These are phyloP conservation scores for Neoboletus subvelutipes DNA, from an alignment of 768 basidiomycete genomes.

Conservation along the genomic window DNA sequence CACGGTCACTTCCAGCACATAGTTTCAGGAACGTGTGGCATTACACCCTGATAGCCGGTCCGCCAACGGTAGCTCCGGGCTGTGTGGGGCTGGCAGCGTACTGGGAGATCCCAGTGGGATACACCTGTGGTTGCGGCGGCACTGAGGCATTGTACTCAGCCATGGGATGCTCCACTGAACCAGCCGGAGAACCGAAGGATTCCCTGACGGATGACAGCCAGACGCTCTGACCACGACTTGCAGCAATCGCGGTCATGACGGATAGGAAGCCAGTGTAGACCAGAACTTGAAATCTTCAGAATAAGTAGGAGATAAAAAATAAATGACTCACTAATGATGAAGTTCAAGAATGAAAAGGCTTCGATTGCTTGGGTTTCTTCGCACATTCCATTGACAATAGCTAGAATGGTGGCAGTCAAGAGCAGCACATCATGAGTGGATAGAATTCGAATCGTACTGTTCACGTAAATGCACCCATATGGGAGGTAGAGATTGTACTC, in stretches of 20 bases:
- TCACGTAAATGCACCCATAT: constrained; percentile 7
- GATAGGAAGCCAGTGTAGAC: constrained; percentile 30
- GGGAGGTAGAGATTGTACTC: constrained; percentile 2
- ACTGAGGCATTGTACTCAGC: constrained; percentile 10
- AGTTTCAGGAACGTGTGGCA: neutral
- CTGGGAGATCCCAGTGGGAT: neutral
- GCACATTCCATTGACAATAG: constrained; percentile 19
- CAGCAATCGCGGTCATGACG: constrained; percentile 27
- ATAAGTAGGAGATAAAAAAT: neutral
- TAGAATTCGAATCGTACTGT: constrained; percentile 7
- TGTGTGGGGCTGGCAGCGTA: neutral
- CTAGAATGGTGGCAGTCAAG: constrained; percentile 12
- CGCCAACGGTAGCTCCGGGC: neutral
- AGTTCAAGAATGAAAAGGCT: constrained; percentile 39
- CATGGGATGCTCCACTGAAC: constrained; percentile 17
- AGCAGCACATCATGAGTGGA: neutral
- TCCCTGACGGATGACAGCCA: constrained; percentile 38
- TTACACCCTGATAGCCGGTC: neutral
- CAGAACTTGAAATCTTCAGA: constrained; percentile 29
- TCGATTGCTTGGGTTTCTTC: constrained; percentile 31
- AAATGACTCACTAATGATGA: constrained; percentile 31
- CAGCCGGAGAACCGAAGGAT: constrained; percentile 16
- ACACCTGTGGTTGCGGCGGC: neutral
- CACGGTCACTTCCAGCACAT: neutral
- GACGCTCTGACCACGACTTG: constrained; percentile 27